These are phyloP conservation scores for Volvox reticuliferus DNA, from an alignment of 139 green algal species.

Conservation along the genomic window DNA sequence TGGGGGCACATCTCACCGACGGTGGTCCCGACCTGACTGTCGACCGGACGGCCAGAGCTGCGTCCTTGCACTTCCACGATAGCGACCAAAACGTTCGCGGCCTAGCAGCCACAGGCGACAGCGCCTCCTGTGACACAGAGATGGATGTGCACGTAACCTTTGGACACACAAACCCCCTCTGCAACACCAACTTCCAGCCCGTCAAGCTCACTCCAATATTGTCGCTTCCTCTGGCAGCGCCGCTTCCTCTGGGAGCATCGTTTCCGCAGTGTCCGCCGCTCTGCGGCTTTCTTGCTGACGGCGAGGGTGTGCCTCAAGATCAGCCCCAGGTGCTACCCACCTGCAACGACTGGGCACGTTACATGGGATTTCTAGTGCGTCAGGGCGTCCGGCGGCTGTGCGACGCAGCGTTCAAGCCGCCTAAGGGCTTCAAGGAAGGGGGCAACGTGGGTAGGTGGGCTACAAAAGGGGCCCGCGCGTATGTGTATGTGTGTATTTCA, in stretches of 20 bases:
- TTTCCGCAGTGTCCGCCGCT: background rate
- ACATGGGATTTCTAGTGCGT: background rate
- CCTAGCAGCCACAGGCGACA: background rate
- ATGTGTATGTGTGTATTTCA: too few relatives aligned
- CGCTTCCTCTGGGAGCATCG: too few relatives aligned
- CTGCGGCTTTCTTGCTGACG: background rate
- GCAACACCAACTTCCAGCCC: background rate
- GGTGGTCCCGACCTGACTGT: background rate
- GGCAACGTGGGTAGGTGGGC: background rate
- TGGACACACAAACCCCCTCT: too few relatives aligned
- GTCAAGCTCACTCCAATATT: background rate
- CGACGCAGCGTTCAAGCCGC: background rate
- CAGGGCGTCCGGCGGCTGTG: background rate
- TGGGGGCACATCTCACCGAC: background rate
- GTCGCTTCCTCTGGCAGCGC: too few relatives aligned
- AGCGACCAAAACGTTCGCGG: background rate
- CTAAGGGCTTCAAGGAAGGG: background rate
- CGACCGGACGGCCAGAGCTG: background rate
- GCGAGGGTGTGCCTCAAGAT: background rate
- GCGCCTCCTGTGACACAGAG: background rate
- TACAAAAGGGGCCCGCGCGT: too few relatives aligned
- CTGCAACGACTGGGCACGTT: background rate
- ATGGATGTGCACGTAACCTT: background rate
- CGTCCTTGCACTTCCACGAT: background rate
- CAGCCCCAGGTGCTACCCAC: background rate